Conservation (phyloP, 108 stramenopile genomes). For the Aureococcus anophagefferens region DNA sequence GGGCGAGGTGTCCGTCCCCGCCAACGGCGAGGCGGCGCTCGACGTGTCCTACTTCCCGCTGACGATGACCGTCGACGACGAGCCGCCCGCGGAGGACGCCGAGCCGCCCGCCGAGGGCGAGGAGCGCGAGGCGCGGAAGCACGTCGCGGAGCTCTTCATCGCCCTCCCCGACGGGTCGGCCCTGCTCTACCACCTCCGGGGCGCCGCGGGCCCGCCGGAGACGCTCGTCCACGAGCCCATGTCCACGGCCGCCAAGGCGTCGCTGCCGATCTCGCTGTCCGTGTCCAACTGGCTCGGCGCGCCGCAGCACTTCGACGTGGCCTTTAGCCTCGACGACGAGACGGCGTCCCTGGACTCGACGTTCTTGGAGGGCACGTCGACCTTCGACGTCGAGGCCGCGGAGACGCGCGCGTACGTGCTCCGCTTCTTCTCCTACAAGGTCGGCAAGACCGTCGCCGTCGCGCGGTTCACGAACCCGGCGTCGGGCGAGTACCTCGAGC, state of each 20-base stretch:
- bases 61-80: slow-evolving; percentile 34
- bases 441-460: slow-evolving; percentile 27
- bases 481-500: slow-evolving; percentile 48
- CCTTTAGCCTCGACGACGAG: slow-evolving; percentile 3
- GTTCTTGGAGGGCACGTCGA: slow-evolving; percentile 35
- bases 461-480: slow-evolving; percentile 44
- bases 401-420: slow-evolving; percentile 41
- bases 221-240: slow-evolving; percentile 7
- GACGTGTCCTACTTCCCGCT: slow-evolving; percentile 39
- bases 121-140: slow-evolving; percentile 7
- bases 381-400: slow-evolving; percentile 38
- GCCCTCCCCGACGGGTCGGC: slow-evolving; percentile 50
- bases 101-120: too few species aligned
- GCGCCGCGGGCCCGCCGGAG: slow-evolving; percentile 37
- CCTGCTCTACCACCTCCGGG: slow-evolving; percentile 37
- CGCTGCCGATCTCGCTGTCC: slow-evolving; percentile 32
- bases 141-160: slow-evolving; percentile 43
- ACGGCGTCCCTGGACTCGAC: slow-evolving; percentile 11
- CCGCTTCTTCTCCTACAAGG: slow-evolving; percentile 37
- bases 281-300: slow-evolving; percentile 42
- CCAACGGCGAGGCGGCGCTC: slow-evolving; percentile 31
- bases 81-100: slow-evolving; percentile 1
- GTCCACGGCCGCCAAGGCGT: slow-evolving; percentile 38
- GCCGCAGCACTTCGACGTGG: slow-evolving; percentile 35
- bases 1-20: slow-evolving; percentile 38